These are phyloP conservation scores for Scedosporium boydii DNA, from an alignment of 2,329 filamentous ascomycete genomes.

Conservation along the genomic window DNA sequence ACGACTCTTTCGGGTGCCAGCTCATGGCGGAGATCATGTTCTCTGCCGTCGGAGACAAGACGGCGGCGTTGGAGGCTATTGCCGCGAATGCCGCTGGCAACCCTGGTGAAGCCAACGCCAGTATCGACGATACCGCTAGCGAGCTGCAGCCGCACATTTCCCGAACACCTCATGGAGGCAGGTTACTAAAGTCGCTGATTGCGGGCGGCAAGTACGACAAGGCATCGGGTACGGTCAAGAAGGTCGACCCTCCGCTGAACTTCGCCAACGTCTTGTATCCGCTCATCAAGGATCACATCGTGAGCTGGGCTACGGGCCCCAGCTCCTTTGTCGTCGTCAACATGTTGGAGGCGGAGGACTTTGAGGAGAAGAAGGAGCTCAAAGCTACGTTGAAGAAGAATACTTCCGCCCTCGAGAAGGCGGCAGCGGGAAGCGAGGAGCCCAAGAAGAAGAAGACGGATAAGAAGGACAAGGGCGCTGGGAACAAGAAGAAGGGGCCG, in stretches of 20 bases:
- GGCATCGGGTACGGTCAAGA: constrained; percentile 58
- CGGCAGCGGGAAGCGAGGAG: constrained; percentile 48
- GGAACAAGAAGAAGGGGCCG: constrained; percentile 24
- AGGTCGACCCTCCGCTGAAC: constrained; percentile 64
- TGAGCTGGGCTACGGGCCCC: constrained; percentile 77
- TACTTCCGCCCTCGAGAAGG: constrained; percentile 60
- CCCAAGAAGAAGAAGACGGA: constrained; percentile 42
- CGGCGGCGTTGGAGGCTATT: constrained; percentile 60
- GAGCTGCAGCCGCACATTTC: constrained; percentile 42
- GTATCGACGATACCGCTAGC: constrained; percentile 27
- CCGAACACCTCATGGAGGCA: constrained; percentile 54
- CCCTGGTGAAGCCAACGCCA: constrained; percentile 30
- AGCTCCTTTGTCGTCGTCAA: constrained; percentile 82
- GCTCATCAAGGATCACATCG: constrained; percentile 62
- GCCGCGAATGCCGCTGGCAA: constrained; percentile 53
- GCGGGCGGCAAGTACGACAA: constrained; percentile 82
- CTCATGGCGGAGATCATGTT: constrained; percentile 78
- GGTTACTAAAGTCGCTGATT: constrained; percentile 85
- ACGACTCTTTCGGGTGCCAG: constrained; percentile 76
- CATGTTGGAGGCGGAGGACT: constrained; percentile 66
- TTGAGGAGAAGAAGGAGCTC: constrained; percentile 56
- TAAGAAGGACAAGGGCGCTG: constrained; percentile 21
- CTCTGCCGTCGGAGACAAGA: constrained; percentile 65
- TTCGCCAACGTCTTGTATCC: constrained; percentile 80
- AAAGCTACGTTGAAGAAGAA: constrained; percentile 62